Evolutionary conservation across 257 asterid genomes (phyloP).

Genomic region (Fraxinus cuspidata): DNA sequence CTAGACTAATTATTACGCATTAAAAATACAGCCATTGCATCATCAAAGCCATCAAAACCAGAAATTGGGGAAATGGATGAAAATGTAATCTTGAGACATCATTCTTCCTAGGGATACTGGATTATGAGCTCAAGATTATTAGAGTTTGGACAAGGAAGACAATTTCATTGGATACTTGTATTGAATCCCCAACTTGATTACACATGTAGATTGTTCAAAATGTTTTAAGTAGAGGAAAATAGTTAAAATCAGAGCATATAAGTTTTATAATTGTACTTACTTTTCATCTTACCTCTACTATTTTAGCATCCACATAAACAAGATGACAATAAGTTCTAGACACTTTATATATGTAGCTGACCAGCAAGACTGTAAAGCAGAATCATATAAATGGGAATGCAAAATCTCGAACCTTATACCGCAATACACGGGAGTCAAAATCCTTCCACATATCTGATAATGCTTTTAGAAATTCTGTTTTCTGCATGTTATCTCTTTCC

Average conservation of each 20-base stretch:
- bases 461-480: conserved; percentile 94
- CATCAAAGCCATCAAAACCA: conserved; percentile 17
- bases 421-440: conserved; percentile 94
- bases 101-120: conserved; percentile 10
- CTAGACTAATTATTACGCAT: conserved; percentile 9
- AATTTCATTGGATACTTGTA: background rate
- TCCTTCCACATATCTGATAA: conserved; percentile 99
- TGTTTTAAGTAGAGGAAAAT: background rate
- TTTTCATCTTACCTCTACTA: background rate
- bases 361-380: background rate
- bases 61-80: conserved; percentile 6
- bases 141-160: background rate
- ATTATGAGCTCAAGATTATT: background rate
- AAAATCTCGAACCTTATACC: conserved; percentile 77
- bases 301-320: background rate
- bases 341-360: background rate
- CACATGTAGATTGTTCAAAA: background rate
- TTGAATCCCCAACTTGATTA: background rate
- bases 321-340: background rate
- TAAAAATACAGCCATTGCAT: conserved; percentile 17
- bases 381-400: conserved; percentile 19
- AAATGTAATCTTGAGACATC: conserved; percentile 20
- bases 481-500: conserved; percentile 99
- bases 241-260: background rate
- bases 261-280: background rate